A percentile compares a stretch with the other conserved stretches of the same genome.
Evolutionary conservation across 176 grass and related monocot genomes (phyloP).

Genomic region (Eragrostis curvula): DNA sequence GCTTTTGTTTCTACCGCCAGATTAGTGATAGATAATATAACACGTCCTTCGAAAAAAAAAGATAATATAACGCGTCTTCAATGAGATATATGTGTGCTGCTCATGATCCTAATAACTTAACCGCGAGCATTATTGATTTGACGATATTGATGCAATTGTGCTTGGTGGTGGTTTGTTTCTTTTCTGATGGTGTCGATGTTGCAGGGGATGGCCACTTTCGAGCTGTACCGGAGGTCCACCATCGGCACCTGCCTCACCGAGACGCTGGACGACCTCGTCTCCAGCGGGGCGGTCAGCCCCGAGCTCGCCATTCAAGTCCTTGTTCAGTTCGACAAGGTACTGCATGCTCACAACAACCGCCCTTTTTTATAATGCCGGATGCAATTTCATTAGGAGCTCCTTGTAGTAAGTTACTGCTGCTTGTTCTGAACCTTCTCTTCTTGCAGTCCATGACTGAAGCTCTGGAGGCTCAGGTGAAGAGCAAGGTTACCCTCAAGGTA

Average conservation of each 20-base stretch:
- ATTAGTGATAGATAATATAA: no score
- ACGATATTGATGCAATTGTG: no score
- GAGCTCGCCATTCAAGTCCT: constrained; percentile 89
- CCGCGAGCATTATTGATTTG: not conserved
- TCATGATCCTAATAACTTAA: no score
- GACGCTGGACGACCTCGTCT: constrained; percentile 83
- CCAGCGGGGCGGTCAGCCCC: constrained; percentile 57
- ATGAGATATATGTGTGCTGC: no score
- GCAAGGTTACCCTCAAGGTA: constrained; percentile 81
- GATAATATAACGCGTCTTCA: no score
- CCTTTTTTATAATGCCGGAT: no score
- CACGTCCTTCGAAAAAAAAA: no score
- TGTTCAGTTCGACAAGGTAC: constrained; percentile 90
- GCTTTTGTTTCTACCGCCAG: no score
- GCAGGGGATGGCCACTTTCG: constrained; percentile 66
- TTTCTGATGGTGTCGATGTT: not conserved
- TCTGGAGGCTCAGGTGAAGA: constrained; percentile 78
- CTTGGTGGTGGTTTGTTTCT: not conserved
- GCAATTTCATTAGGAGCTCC: no score
- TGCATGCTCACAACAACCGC: not conserved
- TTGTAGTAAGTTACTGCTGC: no score
- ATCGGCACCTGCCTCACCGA: constrained; percentile 83
- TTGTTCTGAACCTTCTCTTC: constrained; percentile 21
- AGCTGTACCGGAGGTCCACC: constrained; percentile 76
- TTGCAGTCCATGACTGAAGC: constrained; percentile 76